Base-by-base conservation (phyloP, 1,139 yeast genomes). In the Taiozyma sp. region DNA sequence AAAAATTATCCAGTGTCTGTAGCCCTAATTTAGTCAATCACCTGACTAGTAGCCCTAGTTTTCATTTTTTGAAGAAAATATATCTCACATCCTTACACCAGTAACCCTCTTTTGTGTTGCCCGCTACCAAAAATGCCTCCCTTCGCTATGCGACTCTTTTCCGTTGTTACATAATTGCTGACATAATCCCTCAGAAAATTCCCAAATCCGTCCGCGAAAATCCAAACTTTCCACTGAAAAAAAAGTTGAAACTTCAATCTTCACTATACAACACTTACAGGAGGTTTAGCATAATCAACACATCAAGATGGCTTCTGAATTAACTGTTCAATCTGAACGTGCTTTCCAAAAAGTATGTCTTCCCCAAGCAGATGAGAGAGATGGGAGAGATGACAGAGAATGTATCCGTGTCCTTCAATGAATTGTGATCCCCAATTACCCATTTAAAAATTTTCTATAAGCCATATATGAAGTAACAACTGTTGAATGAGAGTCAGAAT, bases 291-390 rank as follows among this genome's bases (percentile, higher is more conserved):
- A 22, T 46, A 43, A 40, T 38, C 24, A 45, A 49, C 49, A 45
- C 51, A 55, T 52, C 68, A 80, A 81, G 81, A 93, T 93, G 98
- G 96, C 98, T 78, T 88, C 98, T 79, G 99, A 93, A 87, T 91
- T 93, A 83, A 91, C 97, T 78, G 99, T 95, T 82, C 99, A 93
- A 87, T 88, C 97, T 76, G 99, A 95, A 86, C 93, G 96, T 83
- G 99, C 99, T 89, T 93, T 87, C 97, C 99, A 93, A 87, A 95
- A 93, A 96, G 96, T 88, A 83, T 75, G 95, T 79, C 29, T 8
- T 38, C 41, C n/a, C 23, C 14, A 38, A 23, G 16, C 19, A 36
- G 40, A 38, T n/a, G 23, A 36, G 22, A 36, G 39, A 16, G 23
- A 6, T n/a, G 27, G 8, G 27, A 24, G 27, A 24, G 27, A 8